phyloP scores from a whole-genome alignment of 1,284 basidiomycete species.

The Cutaneotrichosporon sp. region DNA sequence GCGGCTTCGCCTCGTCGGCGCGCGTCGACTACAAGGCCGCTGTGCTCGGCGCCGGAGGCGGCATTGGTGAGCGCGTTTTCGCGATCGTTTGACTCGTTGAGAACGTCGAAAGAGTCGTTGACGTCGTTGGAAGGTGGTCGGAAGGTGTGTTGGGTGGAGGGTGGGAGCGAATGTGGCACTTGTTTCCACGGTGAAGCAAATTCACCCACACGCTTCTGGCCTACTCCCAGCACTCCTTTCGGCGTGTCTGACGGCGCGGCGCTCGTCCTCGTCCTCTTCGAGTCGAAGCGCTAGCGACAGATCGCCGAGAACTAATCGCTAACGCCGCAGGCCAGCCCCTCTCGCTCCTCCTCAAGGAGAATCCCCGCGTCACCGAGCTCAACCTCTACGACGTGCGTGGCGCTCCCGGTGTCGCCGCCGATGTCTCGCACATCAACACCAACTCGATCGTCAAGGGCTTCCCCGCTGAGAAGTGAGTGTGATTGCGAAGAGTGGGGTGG shows the following conservation, averaged over 20 bases:
- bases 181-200: background rate
- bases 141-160: background rate
- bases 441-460: constrained; percentile 59
- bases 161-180: background rate
- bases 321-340: constrained; percentile 67
- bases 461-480: constrained; percentile 47
- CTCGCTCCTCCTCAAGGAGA: constrained; percentile 80
- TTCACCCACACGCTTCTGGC: too few relatives aligned
- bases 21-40: constrained; percentile 44
- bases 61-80: constrained; percentile 52
- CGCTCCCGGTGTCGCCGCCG: constrained; percentile 91
- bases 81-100: background rate
- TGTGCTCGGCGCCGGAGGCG: constrained; percentile 51
- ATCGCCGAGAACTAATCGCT: background rate
- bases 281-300: too few relatives aligned
- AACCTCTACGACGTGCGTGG: constrained; percentile 94
- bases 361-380: constrained; percentile 76
- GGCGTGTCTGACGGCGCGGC: background rate
- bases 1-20: constrained; percentile 46
- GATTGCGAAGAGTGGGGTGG: background rate
- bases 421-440: constrained; percentile 79
- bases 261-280: background rate
- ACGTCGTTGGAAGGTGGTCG: background rate
- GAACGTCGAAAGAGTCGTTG: background rate
- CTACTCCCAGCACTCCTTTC: background rate